Base-by-base conservation (phyloP, 768 basidiomycete species). In the Rhizopogon vesiculosus region DNA sequence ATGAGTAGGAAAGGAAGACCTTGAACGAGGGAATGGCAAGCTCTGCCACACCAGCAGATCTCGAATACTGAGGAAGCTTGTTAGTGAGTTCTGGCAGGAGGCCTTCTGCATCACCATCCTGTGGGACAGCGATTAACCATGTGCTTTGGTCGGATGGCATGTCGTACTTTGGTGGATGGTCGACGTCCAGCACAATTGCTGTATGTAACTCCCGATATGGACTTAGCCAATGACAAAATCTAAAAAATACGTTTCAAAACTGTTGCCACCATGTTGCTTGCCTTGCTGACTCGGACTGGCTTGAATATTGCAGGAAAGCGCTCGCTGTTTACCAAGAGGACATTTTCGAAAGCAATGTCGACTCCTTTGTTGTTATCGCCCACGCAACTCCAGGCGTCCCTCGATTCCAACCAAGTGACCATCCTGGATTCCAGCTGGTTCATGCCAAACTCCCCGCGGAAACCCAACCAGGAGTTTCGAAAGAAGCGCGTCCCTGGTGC, bases 71-170 rank as follows among this genome's bases (percentile, higher is more conserved):
- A 18, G 72, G 69, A 39, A 93, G 77, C 66, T 89, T 91, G 19
- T 82, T 68, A 9, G 76, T 44, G 16, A 92, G 65, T 59, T 90
- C 88, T 60, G 87, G 84, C 45, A 79, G 70, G 31, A 91, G 72
- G 6, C 86, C 85, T 57, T 91, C 89, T 0, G 91, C 79, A 63
- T 97, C 92, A 18, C 91, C 91, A 69, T 93, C 86, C 60, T 86
- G 81, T 12, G 95, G 95, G 3, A 91, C 84, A 42, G 93, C 79
- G 58, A 97, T 78, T 61, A 98, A 75, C 95, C 95, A 98, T 62
- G 93, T 95, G 60, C 90, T 89, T 70, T 95, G 87, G 78, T 97
- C 94, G 67, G 93, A 95, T 56, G 94, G 94, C 94, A 97, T 97
- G 58, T 60, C 56, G n/a, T 56, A 54, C 51, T 41, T 52, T 54